Evolutionary conservation across 78 protist species (phyloP).

Genomic region (Mastigamoeba balamuthi): DNA sequence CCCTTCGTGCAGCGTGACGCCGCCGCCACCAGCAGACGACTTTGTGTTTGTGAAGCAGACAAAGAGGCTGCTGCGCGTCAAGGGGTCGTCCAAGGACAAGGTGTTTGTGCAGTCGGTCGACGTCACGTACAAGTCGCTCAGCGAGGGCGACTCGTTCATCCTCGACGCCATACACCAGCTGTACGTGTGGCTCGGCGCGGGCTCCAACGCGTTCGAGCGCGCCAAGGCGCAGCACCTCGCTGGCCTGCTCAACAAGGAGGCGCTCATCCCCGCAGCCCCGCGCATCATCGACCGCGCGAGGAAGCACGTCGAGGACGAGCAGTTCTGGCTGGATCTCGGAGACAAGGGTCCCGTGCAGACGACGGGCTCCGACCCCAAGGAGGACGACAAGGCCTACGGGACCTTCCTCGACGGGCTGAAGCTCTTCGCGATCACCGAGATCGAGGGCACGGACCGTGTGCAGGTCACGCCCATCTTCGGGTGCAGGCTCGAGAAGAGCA

Average conservation of each 20-base stretch:
- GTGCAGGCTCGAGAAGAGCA: neutral
- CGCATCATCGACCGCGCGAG: neutral
- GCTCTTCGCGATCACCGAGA: too few relatives aligned
- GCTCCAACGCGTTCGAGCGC: constrained; percentile 1
- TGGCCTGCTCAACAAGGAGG: neutral
- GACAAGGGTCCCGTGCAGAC: neutral
- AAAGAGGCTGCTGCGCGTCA: neutral
- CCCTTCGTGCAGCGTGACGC: too few relatives aligned
- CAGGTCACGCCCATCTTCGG: too few relatives aligned
- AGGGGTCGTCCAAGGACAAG: neutral
- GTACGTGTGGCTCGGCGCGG: constrained; percentile 11
- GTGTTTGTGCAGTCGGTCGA: constrained; percentile 3
- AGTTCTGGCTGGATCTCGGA: neutral
- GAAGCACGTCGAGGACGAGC: neutral
- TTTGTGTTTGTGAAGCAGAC: neutral
- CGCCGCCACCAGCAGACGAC: too few relatives aligned
- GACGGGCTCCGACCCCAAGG: too few relatives aligned
- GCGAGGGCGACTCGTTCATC: constrained; percentile 11
- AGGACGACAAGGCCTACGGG: too few relatives aligned
- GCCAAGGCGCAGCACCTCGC: constrained; percentile 16
- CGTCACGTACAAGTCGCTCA: neutral
- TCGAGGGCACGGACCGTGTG: too few relatives aligned
- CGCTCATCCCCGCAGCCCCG: neutral
- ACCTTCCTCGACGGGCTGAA: too few relatives aligned
- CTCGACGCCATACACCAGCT: constrained; percentile 11